Percentiles rank a stretch among this genome's conserved stretches.
phyloP scores from a whole-genome alignment of 2,329 filamentous ascomycete species.

The Scolecobasidium constrictum region DNA sequence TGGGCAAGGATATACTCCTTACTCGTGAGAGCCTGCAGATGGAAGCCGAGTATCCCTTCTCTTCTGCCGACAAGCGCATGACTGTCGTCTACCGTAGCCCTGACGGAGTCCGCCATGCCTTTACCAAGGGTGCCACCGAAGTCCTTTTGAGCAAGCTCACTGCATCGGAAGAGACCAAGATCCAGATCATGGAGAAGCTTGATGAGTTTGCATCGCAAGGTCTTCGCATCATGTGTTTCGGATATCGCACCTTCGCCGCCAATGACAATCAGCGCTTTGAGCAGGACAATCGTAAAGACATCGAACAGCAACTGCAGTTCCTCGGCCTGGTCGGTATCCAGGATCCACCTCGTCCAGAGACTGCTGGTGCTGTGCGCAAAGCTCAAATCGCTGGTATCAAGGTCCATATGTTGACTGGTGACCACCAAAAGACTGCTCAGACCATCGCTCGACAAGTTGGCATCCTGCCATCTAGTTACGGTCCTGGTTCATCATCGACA shows the following conservation, averaged over 20 bases:
- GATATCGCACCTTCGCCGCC: background rate
- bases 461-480: constrained; percentile 26
- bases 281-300: constrained; percentile 41
- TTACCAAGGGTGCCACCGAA: constrained; percentile 60
- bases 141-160: constrained; percentile 21
- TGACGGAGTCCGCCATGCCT: constrained; percentile 33
- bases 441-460: constrained; percentile 37
- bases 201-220: constrained; percentile 12
- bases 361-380: constrained; percentile 43
- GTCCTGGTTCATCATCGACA: constrained; percentile 19
- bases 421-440: constrained; percentile 34
- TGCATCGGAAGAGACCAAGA: background rate
- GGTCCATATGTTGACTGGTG: constrained; percentile 39
- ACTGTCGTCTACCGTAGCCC: constrained; percentile 51
- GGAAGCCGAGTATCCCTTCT: constrained; percentile 60
- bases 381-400: constrained; percentile 37
- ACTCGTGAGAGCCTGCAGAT: constrained; percentile 19
- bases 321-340: constrained; percentile 79
- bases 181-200: background rate
- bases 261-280: background rate
- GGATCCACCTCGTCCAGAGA: constrained; percentile 75
- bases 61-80: constrained; percentile 68
- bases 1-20: constrained; percentile 44
- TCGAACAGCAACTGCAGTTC: constrained; percentile 61
- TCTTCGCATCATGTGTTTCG: constrained; percentile 12